These are phyloP conservation scores for Mycena chlorophos DNA, from an alignment of 768 basidiomycete species.

Conservation along the genomic window DNA sequence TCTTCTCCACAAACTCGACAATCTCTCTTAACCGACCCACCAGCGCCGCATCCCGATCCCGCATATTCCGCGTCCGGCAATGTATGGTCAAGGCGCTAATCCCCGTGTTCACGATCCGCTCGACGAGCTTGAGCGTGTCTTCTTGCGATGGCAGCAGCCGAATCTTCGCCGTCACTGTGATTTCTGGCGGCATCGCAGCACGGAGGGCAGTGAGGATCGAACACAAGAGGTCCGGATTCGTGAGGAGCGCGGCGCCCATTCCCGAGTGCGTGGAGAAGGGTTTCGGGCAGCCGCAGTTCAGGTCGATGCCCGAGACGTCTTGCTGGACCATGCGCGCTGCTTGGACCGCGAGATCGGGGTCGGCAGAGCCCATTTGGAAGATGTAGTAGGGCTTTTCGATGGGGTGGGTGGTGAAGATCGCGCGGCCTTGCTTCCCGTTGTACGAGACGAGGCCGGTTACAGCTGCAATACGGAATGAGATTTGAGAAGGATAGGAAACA, in stretches of 20 bases:
- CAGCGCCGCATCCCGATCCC: slow-evolving; percentile 75
- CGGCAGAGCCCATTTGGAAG: slow-evolving; percentile 91
- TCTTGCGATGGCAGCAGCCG: slow-evolving; percentile 82
- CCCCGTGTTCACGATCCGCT: slow-evolving; percentile 83
- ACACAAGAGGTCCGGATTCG: slow-evolving; percentile 88
- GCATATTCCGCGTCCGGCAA: slow-evolving; percentile 91
- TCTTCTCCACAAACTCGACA: slow-evolving; percentile 75
- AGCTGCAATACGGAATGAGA: slow-evolving; percentile 46
- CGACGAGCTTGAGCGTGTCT: slow-evolving; percentile 87
- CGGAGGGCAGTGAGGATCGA: slow-evolving; percentile 83
- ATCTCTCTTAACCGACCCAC: slow-evolving; percentile 81
- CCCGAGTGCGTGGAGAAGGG: slow-evolving; percentile 92
- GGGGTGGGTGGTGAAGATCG: slow-evolving; percentile 92
- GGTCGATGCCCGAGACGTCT: slow-evolving; percentile 92
- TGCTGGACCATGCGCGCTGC: slow-evolving; percentile 84
- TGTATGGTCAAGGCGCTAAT: slow-evolving; percentile 90
- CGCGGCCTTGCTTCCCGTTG: slow-evolving; percentile 75
- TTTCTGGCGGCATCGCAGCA: slow-evolving; percentile 65
- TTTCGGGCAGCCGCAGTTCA: slow-evolving; percentile 98
- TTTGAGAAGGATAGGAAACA: background rate
- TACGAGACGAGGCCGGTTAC: slow-evolving; percentile 85
- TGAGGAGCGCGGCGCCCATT: slow-evolving; percentile 95
- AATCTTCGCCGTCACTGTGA: slow-evolving; percentile 94
- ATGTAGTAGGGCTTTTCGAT: slow-evolving; percentile 92
- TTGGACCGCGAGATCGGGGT: slow-evolving; percentile 87